Percentiles rank a stretch among this genome's conserved stretches.
Conservation (phyloP, 2,329 filamentous ascomycete species). For the Phoma sp. region DNA sequence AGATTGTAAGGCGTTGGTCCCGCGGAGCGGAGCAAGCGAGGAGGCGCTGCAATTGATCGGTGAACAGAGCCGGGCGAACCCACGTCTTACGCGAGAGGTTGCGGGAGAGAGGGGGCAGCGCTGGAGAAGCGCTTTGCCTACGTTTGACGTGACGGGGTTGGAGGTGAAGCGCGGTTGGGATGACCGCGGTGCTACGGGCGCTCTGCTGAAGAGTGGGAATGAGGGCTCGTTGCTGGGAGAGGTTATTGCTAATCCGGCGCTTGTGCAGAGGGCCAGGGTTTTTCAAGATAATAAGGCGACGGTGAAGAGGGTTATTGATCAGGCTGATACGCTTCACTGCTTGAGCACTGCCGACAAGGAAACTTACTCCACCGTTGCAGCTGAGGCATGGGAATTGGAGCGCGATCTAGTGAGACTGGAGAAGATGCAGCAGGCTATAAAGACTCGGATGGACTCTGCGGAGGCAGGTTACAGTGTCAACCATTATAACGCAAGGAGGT, state of each 20-base stretch:
- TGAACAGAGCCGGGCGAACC: too few relatives aligned
- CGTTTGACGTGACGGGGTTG: background rate
- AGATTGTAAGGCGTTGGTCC: too few relatives aligned
- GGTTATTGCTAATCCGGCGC: background rate
- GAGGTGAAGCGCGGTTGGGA: background rate
- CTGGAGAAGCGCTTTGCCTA: background rate
- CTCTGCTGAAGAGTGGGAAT: background rate
- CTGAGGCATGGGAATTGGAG: constrained; percentile 3
- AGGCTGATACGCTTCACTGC: background rate
- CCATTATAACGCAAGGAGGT: background rate
- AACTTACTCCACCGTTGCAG: background rate
- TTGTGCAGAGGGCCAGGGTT: background rate
- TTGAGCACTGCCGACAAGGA: background rate
- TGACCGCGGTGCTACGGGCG: background rate
- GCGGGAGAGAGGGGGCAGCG: too few relatives aligned
- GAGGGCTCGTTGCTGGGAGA: background rate
- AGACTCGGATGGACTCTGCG: background rate
- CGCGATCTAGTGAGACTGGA: background rate
- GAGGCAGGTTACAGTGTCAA: background rate
- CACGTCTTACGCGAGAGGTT: too few relatives aligned
- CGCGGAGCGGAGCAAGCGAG: too few relatives aligned
- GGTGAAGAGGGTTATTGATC: background rate
- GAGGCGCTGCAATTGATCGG: too few relatives aligned
- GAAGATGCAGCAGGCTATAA: background rate
- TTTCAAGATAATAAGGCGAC: background rate